These are phyloP conservation scores for Glebionis coronaria DNA, from an alignment of 129 eudicot species.

Conservation along the genomic window DNA sequence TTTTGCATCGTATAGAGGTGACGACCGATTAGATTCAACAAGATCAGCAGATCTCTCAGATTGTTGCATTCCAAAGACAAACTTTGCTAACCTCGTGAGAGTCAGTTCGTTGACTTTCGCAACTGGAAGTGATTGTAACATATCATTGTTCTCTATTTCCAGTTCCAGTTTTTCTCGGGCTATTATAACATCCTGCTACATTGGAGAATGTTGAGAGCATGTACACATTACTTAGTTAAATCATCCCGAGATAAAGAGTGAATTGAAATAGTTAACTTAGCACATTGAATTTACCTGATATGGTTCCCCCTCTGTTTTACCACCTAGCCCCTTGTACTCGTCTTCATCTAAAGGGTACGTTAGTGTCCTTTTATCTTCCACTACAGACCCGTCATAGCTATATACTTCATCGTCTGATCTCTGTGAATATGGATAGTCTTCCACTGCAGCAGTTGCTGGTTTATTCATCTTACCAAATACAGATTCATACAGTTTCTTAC, in stretches of 20 bases:
- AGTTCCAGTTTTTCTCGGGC: constrained; percentile 23
- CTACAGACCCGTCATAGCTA: constrained; percentile 46
- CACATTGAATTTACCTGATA: constrained; percentile 35
- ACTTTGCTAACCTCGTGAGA: constrained; percentile 45
- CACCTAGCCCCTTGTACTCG: constrained; percentile 26
- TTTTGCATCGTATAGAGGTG: constrained; percentile 27
- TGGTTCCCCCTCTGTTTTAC: constrained; percentile 23
- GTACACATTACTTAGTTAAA: neutral
- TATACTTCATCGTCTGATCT: constrained; percentile 37
- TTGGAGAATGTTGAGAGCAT: constrained; percentile 6
- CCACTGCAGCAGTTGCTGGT: constrained; percentile 34
- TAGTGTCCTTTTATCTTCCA: constrained; percentile 47
- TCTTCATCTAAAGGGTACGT: constrained; percentile 34
- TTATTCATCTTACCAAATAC: constrained; percentile 42
- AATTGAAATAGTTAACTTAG: no score
- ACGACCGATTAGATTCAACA: constrained; percentile 12
- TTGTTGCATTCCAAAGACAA: constrained; percentile 37
- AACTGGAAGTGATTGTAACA: constrained; percentile 34
- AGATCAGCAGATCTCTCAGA: constrained; percentile 27
- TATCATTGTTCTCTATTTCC: constrained; percentile 5
- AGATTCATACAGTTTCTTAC: constrained; percentile 57
- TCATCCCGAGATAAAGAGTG: neutral
- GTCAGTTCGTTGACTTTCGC: constrained; percentile 45
- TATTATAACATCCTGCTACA: constrained; percentile 34
- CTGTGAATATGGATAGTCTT: constrained; percentile 36